phyloP scores from a whole-genome alignment of 441 rosid species.

The Viola pubescens region DNA sequence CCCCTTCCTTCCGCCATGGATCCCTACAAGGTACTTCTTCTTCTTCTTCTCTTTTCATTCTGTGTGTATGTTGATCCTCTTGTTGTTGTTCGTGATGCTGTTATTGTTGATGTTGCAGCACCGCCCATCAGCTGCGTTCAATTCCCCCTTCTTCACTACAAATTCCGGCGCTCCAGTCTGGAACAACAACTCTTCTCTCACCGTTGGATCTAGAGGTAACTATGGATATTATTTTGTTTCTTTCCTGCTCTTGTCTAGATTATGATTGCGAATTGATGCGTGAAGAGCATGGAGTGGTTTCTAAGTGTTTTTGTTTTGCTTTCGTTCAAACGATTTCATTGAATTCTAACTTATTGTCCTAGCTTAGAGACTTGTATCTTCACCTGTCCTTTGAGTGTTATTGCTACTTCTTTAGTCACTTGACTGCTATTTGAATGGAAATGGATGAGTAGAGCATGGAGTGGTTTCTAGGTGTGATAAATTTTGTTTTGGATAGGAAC shows the following conservation, averaged over 20 bases:
- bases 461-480: too few relatives aligned
- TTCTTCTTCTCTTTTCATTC: background rate
- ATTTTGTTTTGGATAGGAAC: too few relatives aligned
- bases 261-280: background rate
- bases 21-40: conserved; percentile 31
- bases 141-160: conserved; percentile 67
- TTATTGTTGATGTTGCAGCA: conserved; percentile 31
- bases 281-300: too few relatives aligned
- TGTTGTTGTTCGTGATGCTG: conserved; percentile 2
- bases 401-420: too few relatives aligned
- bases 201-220: conserved; percentile 87
- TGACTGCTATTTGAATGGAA: too few relatives aligned
- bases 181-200: conserved; percentile 78
- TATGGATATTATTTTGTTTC: background rate
- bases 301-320: background rate
- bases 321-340: background rate
- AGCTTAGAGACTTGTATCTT: too few relatives aligned
- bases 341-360: background rate
- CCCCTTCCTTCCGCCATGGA: conserved; percentile 5
- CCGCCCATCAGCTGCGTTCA: conserved; percentile 76
- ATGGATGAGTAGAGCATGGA: too few relatives aligned
- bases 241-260: too few relatives aligned
- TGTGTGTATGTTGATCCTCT: background rate
- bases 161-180: conserved; percentile 88
- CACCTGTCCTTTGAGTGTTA: too few relatives aligned